These are phyloP conservation scores for Trichocomaceae sp. DNA, from an alignment of 2,329 filamentous ascomycete species.

Conservation along the genomic window DNA sequence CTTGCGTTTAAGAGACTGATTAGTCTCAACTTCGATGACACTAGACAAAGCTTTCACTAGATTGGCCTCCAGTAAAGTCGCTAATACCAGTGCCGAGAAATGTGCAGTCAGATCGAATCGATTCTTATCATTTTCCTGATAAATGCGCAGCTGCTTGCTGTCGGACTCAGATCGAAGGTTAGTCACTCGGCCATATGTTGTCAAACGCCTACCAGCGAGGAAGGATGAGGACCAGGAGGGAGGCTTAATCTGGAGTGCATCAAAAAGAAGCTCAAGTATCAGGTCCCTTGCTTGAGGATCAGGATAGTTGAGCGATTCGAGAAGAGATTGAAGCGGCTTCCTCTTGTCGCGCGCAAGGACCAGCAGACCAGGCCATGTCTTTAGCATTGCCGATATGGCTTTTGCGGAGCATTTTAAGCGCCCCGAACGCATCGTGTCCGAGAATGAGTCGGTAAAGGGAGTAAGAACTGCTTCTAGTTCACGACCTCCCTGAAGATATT, in stretches of 20 bases:
- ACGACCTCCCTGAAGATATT: conserved; percentile 78
- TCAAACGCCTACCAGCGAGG: conserved; percentile 81
- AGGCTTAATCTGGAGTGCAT: conserved; percentile 79
- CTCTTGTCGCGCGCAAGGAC: conserved; percentile 83
- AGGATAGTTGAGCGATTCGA: conserved; percentile 58
- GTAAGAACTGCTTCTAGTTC: conserved; percentile 87
- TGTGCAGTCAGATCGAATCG: conserved; percentile 75
- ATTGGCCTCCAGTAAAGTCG: conserved; percentile 75
- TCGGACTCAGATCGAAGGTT: conserved; percentile 64
- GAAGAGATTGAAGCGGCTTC: conserved; percentile 71
- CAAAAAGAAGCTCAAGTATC: conserved; percentile 80
- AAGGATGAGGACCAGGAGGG: conserved; percentile 94
- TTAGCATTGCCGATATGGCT: conserved; percentile 84
- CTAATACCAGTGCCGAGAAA: conserved; percentile 82
- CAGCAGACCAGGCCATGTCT: conserved; percentile 90
- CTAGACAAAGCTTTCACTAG: conserved; percentile 53
- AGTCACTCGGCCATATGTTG: conserved; percentile 91
- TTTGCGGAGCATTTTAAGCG: conserved; percentile 79
- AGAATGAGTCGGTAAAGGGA: conserved; percentile 76
- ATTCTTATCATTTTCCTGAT: conserved; percentile 62
- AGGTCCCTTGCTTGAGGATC: conserved; percentile 59
- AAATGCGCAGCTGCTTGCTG: conserved; percentile 44
- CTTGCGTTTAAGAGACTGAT: conserved; percentile 65
- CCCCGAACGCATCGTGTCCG: conserved; percentile 52
- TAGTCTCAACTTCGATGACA: conserved; percentile 45